Evolutionary conservation across 805 yeast species (phyloP), one percentile per base, ranked within the genome.

Genomic region (Millerago galiae): DNA sequence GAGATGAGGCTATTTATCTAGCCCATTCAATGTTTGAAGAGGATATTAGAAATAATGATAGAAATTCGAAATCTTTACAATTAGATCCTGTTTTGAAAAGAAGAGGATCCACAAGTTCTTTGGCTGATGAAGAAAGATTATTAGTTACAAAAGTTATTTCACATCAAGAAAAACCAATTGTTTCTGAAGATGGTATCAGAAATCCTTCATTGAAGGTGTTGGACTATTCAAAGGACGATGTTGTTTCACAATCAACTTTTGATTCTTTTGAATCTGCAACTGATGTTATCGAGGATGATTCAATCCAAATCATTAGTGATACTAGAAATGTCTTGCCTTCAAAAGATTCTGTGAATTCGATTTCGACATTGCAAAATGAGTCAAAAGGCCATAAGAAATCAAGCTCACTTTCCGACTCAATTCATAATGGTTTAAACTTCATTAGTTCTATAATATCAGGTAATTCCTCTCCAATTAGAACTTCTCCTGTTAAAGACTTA

Each of bases 11-110:
- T 7, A 45, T 61, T 34, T 53, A 54, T 28, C 62, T 57, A 31
- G 57, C 65, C 12, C 53, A 64, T 18, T 61, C 55, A 10, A 33
- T 63, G 41, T 65, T 62, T 49, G 67, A 62, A 30, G 44, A 56
- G 2, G 60, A 66, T 44, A 39, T 63, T 8, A 54, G 65, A 40
- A 65, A 66, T 38, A 60, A 58, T 11, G 58, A 55, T 34, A 40
- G 41, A 17, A 43, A 46, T 6, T 34, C 53, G 0, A 49, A 44
- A 5, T 43, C 43, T 3, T 50, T 63, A 24, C 54, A 52, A 15
- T 45, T 61, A 18, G 51, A 49, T 30, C 58, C 61, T 3, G 42
- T 24, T 2, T 24, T 68, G 24, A 51, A 48, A 35, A 59, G 69
- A 49, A 50, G 34, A 29, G 40, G 34, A 16, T 56, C 60, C 8